phyloP scores from a whole-genome alignment of 2,329 filamentous ascomycete species.

The Whalleya microplaca region DNA sequence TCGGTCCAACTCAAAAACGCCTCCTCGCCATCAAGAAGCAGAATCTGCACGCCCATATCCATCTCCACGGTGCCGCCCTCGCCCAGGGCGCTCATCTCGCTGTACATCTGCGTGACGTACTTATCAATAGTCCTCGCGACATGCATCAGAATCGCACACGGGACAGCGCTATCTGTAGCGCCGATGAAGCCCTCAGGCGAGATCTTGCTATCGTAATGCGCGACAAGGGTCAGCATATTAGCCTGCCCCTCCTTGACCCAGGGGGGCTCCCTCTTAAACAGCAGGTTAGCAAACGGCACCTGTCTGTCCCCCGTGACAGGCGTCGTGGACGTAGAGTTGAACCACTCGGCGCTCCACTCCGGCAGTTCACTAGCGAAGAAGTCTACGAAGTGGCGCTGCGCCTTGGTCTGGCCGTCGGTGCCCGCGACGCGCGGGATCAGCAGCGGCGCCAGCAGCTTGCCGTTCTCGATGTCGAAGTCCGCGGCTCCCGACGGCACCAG shows the following conservation, averaged over 20 bases:
- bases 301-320: constrained; percentile 64
- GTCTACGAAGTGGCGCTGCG: constrained; percentile 72
- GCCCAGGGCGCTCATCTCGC: constrained; percentile 64
- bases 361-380: constrained; percentile 72
- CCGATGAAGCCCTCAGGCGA: constrained; percentile 77
- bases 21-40: constrained; percentile 83
- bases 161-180: constrained; percentile 81
- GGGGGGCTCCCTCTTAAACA: constrained; percentile 78
- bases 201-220: constrained; percentile 82
- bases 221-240: constrained; percentile 75
- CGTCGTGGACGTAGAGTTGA: constrained; percentile 75
- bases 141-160: constrained; percentile 84
- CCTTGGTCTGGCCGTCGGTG: constrained; percentile 66
- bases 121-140: constrained; percentile 71
- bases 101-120: constrained; percentile 75
- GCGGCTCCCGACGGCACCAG: constrained; percentile 64
- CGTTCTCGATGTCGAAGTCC: constrained; percentile 74
- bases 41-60: constrained; percentile 76
- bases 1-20: constrained; percentile 75
- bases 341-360: constrained; percentile 70
- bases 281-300: constrained; percentile 76
- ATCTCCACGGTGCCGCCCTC: constrained; percentile 59
- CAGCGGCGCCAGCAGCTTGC: constrained; percentile 74
- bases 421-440: constrained; percentile 76
- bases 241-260: constrained; percentile 72